These are phyloP conservation scores for Serendipita sp. DNA, from an alignment of 768 basidiomycete species.

Conservation along the genomic window DNA sequence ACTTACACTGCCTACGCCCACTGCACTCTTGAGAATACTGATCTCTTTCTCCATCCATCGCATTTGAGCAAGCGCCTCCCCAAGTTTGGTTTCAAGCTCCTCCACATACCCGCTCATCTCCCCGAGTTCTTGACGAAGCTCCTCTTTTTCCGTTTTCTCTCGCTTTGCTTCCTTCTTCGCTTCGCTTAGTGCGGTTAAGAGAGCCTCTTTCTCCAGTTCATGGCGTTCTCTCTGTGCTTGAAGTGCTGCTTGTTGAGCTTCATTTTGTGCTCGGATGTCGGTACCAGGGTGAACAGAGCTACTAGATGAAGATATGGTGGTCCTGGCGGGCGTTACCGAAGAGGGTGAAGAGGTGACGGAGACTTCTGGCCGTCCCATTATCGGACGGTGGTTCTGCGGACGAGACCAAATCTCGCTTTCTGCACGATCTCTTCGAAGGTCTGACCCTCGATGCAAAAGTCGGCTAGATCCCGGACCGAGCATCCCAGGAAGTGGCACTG, in stretches of 20 bases:
- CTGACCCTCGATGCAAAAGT: neutral
- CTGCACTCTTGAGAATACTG: neutral
- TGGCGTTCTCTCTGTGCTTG: neutral
- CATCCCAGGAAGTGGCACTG: neutral
- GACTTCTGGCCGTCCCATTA: neutral
- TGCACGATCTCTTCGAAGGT: neutral
- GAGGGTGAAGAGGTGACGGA: neutral
- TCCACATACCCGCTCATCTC: neutral
- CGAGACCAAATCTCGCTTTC: neutral
- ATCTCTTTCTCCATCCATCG: slow-evolving; percentile 6
- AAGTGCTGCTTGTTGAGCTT: neutral
- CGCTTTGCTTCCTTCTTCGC: neutral
- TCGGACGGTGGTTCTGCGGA: neutral
- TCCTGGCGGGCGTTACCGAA: neutral
- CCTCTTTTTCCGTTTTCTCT: neutral
- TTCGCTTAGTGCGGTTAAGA: neutral
- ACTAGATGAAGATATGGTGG: neutral
- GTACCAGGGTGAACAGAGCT: neutral
- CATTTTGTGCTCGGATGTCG: neutral
- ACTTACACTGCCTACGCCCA: neutral
- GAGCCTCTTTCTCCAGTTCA: slow-evolving; percentile 3
- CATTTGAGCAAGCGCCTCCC: neutral
- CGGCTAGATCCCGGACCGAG: neutral
- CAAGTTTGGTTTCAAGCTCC: neutral
- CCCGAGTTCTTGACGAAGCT: neutral